Evolutionary conservation across 805 yeast genomes (phyloP).

Genomic region (Suhomyces faveliae): DNA sequence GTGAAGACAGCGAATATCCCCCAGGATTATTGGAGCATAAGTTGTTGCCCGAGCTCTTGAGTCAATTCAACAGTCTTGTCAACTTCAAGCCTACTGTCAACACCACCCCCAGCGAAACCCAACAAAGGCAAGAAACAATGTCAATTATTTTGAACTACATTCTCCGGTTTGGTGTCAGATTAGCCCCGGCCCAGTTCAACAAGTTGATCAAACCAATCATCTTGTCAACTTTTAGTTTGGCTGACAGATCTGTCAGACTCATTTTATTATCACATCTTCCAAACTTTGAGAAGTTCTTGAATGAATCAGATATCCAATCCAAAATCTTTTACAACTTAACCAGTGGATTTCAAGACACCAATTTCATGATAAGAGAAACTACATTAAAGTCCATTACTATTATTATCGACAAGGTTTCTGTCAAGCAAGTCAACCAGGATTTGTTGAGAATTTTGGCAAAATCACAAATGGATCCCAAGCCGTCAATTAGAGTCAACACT

Average conservation of each 20-base stretch:
- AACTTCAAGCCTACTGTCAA: constrained; percentile 25
- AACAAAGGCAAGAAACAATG: constrained; percentile 36
- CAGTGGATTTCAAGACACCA: constrained; percentile 86
- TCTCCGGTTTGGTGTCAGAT: constrained; percentile 32
- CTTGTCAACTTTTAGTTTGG: constrained; percentile 57
- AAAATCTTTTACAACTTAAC: constrained; percentile 65
- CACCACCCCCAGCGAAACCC: constrained; percentile 28
- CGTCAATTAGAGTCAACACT: constrained; percentile 77
- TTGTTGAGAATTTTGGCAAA: constrained; percentile 76
- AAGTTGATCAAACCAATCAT: constrained; percentile 57
- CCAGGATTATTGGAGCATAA: constrained; percentile 55
- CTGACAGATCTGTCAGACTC: constrained; percentile 77
- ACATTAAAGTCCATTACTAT: constrained; percentile 67
- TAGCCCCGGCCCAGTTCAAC: constrained; percentile 35
- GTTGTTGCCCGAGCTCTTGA: constrained; percentile 68
- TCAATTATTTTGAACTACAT: constrained; percentile 42
- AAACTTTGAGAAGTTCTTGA: constrained; percentile 46
- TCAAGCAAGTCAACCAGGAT: constrained; percentile 84
- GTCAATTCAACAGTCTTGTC: constrained; percentile 37
- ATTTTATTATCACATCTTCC: constrained; percentile 67
- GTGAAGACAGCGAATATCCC: constrained; percentile 33
- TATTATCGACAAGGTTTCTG: constrained; percentile 64
- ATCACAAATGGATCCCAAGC: constrained; percentile 71
- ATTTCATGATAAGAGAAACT: constrained; percentile 73
- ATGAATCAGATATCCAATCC: constrained; percentile 62